Percentiles rank a stretch among this genome's conserved stretches.
Evolutionary conservation across 1,284 basidiomycete genomes (phyloP).

Genomic region (Ustilago trichophora): DNA sequence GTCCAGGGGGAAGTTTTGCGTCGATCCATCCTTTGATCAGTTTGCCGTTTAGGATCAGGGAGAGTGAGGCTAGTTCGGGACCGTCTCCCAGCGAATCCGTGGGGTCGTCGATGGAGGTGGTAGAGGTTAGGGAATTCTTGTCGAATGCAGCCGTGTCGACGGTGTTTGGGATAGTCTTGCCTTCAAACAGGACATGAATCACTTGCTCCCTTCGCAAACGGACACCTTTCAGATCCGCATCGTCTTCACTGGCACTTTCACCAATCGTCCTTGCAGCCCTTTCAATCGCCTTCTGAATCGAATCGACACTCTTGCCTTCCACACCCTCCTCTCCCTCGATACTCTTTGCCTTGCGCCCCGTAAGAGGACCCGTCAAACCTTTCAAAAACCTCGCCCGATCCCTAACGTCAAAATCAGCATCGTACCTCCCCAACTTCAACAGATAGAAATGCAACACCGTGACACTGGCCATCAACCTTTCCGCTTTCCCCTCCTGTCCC

Average conservation of each 20-base stretch:
- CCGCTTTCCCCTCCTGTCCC: constrained; percentile 17
- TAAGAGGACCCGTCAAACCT: constrained; percentile 45
- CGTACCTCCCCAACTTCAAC: constrained; percentile 54
- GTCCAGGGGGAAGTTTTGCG: constrained; percentile 42
- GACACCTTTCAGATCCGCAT: constrained; percentile 45
- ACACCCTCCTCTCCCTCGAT: too few species aligned
- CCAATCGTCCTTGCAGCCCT: constrained; percentile 16
- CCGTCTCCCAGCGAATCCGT: background rate
- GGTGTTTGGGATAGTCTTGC: constrained; percentile 2
- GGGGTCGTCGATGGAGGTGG: background rate
- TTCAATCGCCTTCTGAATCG: constrained; percentile 19
- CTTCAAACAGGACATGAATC: constrained; percentile 52
- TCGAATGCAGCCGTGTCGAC: background rate
- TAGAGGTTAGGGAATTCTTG: too few species aligned
- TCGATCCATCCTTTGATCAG: constrained; percentile 49
- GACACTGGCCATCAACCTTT: constrained; percentile 19
- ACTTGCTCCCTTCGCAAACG: constrained; percentile 53
- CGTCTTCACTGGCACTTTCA: constrained; percentile 29
- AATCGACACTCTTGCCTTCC: constrained; percentile 6
- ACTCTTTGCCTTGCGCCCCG: background rate
- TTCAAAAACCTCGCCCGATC: constrained; percentile 60
- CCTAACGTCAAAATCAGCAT: constrained; percentile 55
- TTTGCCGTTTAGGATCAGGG: constrained; percentile 39
- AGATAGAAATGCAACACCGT: constrained; percentile 49
- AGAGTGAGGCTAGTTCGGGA: constrained; percentile 34